Percentiles rank a stretch among this genome's conserved stretches.
Evolutionary conservation across 306 rosid species (phyloP).

Genomic region (Medicago truncatula): DNA sequence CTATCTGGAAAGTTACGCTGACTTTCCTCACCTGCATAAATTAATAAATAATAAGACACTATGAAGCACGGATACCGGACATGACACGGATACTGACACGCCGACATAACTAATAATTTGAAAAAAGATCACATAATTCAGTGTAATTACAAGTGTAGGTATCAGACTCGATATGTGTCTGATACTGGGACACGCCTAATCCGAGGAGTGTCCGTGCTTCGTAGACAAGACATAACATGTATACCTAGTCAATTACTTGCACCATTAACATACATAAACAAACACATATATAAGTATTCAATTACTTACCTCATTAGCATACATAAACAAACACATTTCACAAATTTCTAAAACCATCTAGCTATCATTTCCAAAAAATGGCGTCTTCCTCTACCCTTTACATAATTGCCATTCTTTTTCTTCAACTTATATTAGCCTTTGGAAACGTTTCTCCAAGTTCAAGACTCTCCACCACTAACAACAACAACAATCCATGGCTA

Average conservation of each 20-base stretch:
- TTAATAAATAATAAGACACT: background rate
- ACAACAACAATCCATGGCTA: constrained; percentile 34
- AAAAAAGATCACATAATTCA: no score
- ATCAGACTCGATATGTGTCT: no score
- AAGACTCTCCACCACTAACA: constrained; percentile 38
- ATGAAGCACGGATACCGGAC: no score
- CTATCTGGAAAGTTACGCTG: background rate
- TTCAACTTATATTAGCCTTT: constrained; percentile 3
- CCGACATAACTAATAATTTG: no score
- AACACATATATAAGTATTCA: background rate
- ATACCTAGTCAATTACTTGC: background rate
- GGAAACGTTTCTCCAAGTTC: background rate
- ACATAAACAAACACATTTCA: background rate
- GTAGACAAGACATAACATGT: background rate
- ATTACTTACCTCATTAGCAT: background rate
- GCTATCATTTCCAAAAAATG: constrained; percentile 5
- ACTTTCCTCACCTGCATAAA: no score
- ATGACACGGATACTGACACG: no score
- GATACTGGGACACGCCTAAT: no score
- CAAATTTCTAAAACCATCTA: background rate
- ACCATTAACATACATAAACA: background rate
- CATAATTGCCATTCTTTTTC: background rate
- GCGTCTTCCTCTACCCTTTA: background rate
- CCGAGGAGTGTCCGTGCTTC: no score
- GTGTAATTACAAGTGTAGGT: no score